Evolutionary conservation across 2,329 filamentous ascomycete genomes (phyloP).

Genomic region (Cladophialophora carrionii): DNA sequence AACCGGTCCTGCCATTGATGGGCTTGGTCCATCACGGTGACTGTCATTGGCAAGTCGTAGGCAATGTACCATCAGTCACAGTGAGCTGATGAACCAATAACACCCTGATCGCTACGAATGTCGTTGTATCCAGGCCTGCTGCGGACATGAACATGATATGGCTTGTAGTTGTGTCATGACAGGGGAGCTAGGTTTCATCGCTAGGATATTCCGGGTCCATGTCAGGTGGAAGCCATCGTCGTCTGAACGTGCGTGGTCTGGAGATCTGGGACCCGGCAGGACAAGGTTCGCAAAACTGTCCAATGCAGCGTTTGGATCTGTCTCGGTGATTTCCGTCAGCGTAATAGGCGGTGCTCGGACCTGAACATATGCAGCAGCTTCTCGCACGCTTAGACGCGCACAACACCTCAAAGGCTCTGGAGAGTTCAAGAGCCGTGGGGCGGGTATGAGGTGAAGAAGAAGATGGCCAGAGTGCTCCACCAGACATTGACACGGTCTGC

Average conservation of each 20-base stretch:
- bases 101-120: neutral
- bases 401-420: neutral
- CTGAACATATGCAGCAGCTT: neutral
- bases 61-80: neutral
- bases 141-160: neutral
- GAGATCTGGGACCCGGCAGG: neutral
- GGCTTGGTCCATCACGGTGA: conserved; percentile 25
- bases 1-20: conserved; percentile 25
- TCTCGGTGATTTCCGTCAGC: neutral
- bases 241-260: neutral
- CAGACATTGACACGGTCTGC: neutral
- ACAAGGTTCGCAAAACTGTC: conserved; percentile 7
- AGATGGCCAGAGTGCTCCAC: neutral
- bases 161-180: neutral
- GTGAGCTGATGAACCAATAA: neutral
- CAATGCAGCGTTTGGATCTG: neutral
- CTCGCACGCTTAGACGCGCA: neutral
- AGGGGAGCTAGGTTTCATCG: neutral
- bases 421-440: conserved; percentile 1
- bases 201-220: neutral
- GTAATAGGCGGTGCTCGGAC: neutral
- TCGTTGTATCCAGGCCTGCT: neutral
- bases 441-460: neutral
- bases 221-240: neutral
- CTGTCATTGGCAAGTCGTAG: conserved; percentile 9